These are phyloP conservation scores for Fusarium sp. DNA, from an alignment of 2,329 filamentous ascomycete species.

Conservation along the genomic window DNA sequence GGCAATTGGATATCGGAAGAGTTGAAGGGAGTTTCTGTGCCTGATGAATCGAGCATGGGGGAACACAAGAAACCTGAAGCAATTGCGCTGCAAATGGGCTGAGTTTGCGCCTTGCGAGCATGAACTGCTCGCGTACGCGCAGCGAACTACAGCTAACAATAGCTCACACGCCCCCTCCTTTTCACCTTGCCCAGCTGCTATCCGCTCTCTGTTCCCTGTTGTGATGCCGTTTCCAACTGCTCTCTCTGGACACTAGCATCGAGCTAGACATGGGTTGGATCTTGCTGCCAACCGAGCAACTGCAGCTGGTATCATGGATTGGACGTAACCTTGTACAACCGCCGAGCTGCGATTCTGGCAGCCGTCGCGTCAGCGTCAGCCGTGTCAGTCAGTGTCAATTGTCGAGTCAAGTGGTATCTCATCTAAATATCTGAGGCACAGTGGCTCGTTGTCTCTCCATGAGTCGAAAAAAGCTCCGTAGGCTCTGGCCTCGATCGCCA, in stretches of 20 bases:
- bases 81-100: background rate
- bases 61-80: slow-evolving; percentile 3
- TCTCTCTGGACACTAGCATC: slow-evolving; percentile 39
- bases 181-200: slow-evolving; percentile 12
- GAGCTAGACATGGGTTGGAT: slow-evolving; percentile 38
- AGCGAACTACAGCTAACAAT: slow-evolving; percentile 5
- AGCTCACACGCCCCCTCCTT: slow-evolving; percentile 32
- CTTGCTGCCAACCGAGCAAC: slow-evolving; percentile 39
- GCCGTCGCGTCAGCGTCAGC: slow-evolving; percentile 13
- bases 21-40: background rate
- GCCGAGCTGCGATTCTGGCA: slow-evolving; percentile 27
- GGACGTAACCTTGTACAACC: slow-evolving; percentile 32
- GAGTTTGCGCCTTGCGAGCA: slow-evolving; percentile 15
- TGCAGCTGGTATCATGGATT: slow-evolving; percentile 21
- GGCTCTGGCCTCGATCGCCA: slow-evolving; percentile 17
- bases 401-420: slow-evolving; percentile 9
- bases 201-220: slow-evolving; percentile 15
- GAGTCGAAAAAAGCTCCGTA: slow-evolving; percentile 6
- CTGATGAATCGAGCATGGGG: slow-evolving; percentile 2
- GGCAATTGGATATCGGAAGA: slow-evolving; percentile 15
- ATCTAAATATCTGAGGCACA: slow-evolving; percentile 8
- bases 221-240: slow-evolving; percentile 27
- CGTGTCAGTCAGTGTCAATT: slow-evolving; percentile 6
- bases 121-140: slow-evolving; percentile 27
- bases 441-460: slow-evolving; percentile 22